Conservation (phyloP, 2,329 filamentous ascomycete genomes). For the Hypoxylon sp. region DNA sequence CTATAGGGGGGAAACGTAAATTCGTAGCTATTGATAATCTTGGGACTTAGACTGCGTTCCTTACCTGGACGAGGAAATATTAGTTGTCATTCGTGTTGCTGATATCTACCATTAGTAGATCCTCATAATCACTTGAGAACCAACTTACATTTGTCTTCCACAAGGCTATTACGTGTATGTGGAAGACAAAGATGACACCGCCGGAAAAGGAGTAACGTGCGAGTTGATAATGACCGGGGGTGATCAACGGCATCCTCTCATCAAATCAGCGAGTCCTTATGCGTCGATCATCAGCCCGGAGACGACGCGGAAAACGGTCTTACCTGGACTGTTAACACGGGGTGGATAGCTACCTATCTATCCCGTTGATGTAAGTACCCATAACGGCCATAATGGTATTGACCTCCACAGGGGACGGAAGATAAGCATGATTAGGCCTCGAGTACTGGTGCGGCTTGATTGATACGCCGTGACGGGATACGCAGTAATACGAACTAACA, state of each 20-base stretch:
- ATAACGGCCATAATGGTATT: constrained; percentile 16
- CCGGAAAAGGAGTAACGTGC: no score
- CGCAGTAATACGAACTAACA: neutral
- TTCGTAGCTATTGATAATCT: no score
- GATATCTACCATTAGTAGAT: no score
- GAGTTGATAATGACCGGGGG: neutral
- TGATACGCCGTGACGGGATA: constrained; percentile 19
- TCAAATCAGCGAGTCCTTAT: constrained; percentile 18
- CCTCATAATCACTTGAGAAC: no score
- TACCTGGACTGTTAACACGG: constrained; percentile 2
- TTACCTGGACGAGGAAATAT: no score
- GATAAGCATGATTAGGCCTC: constrained; percentile 14
- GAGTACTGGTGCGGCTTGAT: constrained; percentile 12
- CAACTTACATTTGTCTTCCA: no score
- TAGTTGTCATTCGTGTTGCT: no score
- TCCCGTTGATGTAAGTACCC: constrained; percentile 12
- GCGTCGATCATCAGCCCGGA: constrained; percentile 13
- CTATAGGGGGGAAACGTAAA: no score
- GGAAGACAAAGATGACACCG: no score
- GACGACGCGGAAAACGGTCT: constrained; percentile 21
- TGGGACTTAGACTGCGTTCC: no score
- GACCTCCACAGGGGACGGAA: constrained; percentile 19
- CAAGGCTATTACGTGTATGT: no score
- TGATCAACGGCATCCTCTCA: constrained; percentile 6
- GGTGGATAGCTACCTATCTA: constrained; percentile 25